A percentile compares a stretch with the other conserved stretches of the same genome.
phyloP scores from a whole-genome alignment of 345 rosid species.

The sweet orange (Citrus sinensis) region DNA sequence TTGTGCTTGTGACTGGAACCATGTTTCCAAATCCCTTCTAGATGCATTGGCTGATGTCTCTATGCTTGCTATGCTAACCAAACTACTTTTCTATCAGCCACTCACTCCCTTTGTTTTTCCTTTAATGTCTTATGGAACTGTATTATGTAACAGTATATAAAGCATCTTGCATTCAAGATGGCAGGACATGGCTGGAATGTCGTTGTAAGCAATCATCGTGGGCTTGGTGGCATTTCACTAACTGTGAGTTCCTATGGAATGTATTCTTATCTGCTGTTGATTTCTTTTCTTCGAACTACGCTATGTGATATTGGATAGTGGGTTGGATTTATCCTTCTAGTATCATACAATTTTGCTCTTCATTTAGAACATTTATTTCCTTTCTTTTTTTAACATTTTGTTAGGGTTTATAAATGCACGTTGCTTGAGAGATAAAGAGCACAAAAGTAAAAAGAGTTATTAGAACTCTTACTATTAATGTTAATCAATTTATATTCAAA shows the following conservation, averaged over 20 bases:
- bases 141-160: conserved; percentile 28
- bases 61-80: neutral
- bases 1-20: neutral
- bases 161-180: conserved; percentile 31
- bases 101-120: neutral
- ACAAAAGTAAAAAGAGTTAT: neutral
- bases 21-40: neutral
- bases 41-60: neutral
- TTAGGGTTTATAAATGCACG: neutral
- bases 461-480: neutral
- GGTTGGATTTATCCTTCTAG: neutral
- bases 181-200: conserved; percentile 36
- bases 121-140: neutral
- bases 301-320: neutral
- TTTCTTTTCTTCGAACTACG: neutral
- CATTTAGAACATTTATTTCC: neutral
- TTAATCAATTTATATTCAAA: neutral
- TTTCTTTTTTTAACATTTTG: neutral
- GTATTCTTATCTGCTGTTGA: neutral
- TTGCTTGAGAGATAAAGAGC: neutral
- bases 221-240: conserved; percentile 35
- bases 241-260: conserved; percentile 31
- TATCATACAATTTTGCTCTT: neutral
- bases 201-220: conserved; percentile 42
- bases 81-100: neutral